Evolutionary conservation across 2,329 filamentous ascomycete species (phyloP).

Genomic region (Xylariomycetidae sp.): DNA sequence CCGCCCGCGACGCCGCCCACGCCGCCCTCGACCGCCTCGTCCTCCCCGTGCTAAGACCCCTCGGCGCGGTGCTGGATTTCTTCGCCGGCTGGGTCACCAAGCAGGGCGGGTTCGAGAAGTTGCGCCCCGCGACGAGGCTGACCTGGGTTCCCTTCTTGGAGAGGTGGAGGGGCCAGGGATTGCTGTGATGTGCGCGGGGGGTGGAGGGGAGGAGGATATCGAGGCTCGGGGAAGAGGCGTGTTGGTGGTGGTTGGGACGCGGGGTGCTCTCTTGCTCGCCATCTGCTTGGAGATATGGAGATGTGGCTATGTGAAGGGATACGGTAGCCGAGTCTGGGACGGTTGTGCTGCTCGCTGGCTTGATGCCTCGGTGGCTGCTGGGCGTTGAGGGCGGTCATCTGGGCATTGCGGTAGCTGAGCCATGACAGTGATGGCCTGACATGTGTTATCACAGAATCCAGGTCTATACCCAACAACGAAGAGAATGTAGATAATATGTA

Average conservation of each 20-base stretch:
- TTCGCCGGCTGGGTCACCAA: slow-evolving; percentile 3
- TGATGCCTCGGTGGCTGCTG: too few relatives aligned
- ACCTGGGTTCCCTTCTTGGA: slow-evolving; percentile 2
- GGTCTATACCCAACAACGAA: too few relatives aligned
- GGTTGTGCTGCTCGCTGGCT: too few relatives aligned
- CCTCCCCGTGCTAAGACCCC: slow-evolving; percentile 4
- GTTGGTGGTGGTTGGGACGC: background rate
- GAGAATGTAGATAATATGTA: too few relatives aligned
- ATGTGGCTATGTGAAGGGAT: too few relatives aligned
- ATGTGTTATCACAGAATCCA: too few relatives aligned
- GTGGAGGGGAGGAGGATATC: background rate
- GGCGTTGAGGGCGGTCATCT: too few relatives aligned
- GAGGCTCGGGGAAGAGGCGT: background rate
- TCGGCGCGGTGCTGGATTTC: slow-evolving; percentile 4
- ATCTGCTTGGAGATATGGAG: too few relatives aligned
- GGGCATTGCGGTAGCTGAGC: too few relatives aligned
- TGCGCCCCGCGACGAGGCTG: slow-evolving; percentile 6
- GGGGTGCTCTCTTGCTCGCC: background rate
- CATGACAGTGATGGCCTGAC: too few relatives aligned
- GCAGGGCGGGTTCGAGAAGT: slow-evolving; percentile 6
- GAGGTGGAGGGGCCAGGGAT: background rate
- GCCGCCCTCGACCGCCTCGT: slow-evolving; percentile 1
- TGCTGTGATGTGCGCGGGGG: background rate
- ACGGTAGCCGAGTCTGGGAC: too few relatives aligned
- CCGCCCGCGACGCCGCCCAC: too few relatives aligned